Evolutionary conservation across 2,329 filamentous ascomycete genomes (phyloP).

Genomic region (Aspergillus piperis): DNA sequence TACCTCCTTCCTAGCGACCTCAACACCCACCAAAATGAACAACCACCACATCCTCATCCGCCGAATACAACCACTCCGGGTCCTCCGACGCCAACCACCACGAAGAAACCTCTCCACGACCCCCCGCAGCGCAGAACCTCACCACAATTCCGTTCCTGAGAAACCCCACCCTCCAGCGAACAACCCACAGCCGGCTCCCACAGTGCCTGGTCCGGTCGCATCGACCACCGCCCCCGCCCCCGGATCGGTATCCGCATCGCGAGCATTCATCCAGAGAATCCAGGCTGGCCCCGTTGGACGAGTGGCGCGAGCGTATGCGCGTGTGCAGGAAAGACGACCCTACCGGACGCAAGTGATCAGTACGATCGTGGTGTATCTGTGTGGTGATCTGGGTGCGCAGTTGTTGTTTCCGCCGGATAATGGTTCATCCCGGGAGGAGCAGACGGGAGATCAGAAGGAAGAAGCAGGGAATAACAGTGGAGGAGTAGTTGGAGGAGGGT

Average conservation of each 20-base stretch:
- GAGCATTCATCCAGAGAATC: conserved; percentile 35
- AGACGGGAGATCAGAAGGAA: conserved; percentile 43
- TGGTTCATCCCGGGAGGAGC: conserved; percentile 20
- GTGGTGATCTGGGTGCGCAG: conserved; percentile 77
- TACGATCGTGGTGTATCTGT: conserved; percentile 75
- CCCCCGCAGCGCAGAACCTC: conserved; percentile 10
- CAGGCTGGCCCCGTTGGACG: conserved; percentile 35
- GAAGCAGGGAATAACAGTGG: conserved; percentile 28
- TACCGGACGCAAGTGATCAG: conserved; percentile 78
- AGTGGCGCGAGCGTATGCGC: conserved; percentile 58
- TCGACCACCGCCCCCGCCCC: conserved; percentile 15
- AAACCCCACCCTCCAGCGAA: conserved; percentile 14
- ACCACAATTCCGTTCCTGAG: neutral
- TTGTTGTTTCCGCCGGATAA: conserved; percentile 54
- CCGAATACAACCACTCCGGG: conserved; percentile 13
- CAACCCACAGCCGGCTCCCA: conserved; percentile 23
- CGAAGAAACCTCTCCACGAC: conserved; percentile 18
- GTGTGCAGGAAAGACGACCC: conserved; percentile 70
- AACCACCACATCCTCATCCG: conserved; percentile 15
- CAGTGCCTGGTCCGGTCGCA: neutral
- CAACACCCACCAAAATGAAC: conserved; percentile 15
- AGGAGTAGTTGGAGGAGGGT: conserved; percentile 48
- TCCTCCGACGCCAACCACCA: conserved; percentile 13
- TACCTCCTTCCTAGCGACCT: neutral
- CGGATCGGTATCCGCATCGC: conserved; percentile 21